Percentiles rank a stretch among this genome's conserved stretches.
Conservation (phyloP, 805 yeast genomes). For the Candida germanica region DNA sequence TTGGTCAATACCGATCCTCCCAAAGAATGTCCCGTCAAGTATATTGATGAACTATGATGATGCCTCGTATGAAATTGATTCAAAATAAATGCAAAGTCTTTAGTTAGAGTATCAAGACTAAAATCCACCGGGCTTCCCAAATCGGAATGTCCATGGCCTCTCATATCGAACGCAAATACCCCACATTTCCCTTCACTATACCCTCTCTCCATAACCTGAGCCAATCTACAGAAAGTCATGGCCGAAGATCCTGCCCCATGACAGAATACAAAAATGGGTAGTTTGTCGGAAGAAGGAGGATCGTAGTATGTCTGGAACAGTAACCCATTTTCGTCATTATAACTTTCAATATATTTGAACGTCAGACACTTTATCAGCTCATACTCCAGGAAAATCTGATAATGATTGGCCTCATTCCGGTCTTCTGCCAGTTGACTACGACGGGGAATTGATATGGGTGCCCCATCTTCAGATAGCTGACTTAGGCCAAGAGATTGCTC, state of each 20-base stretch:
- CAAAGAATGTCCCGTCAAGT: slow-evolving; percentile 83
- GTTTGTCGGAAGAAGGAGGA: slow-evolving; percentile 40
- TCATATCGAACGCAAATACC: slow-evolving; percentile 66
- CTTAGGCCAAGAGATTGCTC: slow-evolving; percentile 21
- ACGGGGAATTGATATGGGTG: neutral
- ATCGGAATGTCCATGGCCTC: slow-evolving; percentile 72
- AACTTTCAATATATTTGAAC: slow-evolving; percentile 14
- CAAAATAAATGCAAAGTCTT: slow-evolving; percentile 56
- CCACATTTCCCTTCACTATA: slow-evolving; percentile 43
- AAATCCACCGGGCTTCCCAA: slow-evolving; percentile 20
- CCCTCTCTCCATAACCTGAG: slow-evolving; percentile 18
- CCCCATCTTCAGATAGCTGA: slow-evolving; percentile 18
- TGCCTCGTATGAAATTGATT: slow-evolving; percentile 26
- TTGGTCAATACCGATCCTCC: slow-evolving; percentile 84
- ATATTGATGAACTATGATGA: slow-evolving; percentile 31
- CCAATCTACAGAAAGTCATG: slow-evolving; percentile 64
- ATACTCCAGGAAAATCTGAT: slow-evolving; percentile 4
- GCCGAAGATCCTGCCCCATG: slow-evolving; percentile 97
- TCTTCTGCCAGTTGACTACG: neutral
- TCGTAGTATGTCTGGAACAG: slow-evolving; percentile 50
- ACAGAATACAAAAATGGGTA: slow-evolving; percentile 69
- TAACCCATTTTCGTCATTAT: slow-evolving; percentile 10
- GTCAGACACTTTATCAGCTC: slow-evolving; percentile 1
- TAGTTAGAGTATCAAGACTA: slow-evolving; percentile 48
- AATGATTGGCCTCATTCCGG: slow-evolving; percentile 10